Evolutionary conservation across 108 stramenopile species (phyloP), one percentile per base, ranked within the genome.

Genomic region (Fragilaria radians): DNA sequence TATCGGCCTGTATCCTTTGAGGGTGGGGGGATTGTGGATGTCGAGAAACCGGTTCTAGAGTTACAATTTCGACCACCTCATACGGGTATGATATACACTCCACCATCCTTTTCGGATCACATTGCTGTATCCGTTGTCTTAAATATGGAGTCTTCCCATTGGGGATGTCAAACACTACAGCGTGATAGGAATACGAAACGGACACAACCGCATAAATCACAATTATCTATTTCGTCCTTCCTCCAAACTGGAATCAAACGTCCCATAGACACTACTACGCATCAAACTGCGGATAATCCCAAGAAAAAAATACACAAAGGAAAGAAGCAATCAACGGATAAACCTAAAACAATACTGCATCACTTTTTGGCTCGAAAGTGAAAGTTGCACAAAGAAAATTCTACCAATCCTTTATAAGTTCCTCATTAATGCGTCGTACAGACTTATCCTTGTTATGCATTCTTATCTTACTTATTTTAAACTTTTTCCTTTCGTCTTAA

Each of bases 51-150:
- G 42, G 83, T 82, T 28, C 62, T 94, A 47, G 79, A 90, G 57
- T 75, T 81, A 5, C 95, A 93, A 54, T 87, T 91, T 59, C 78
- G 79, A 18, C 21, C 18, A 9, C 66, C 85, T 5, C 91, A 93
- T 48, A 93, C 85, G 18, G 91, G 93, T 19, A 91, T 94, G 53
- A 73, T 94, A 4, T 94, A 96, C 62, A 94, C 93, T 0, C 91
- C 93, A 11, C 95, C 95, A 27, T 73, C 81, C 0, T 94, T 88
- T 47, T 88, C 85, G 5, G 95, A 96, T 76, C 95, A 96, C 66
- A 78, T 91, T 34, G 93, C 83, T 5, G 74, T 88, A 18, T 91
- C 91, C 0, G 54, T 93, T 28, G 53, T 88, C 33, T 58, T 95
- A 60, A 79, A 81, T 28, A 55, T 72, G 32, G 22, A 22, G 19